Base-by-base conservation (phyloP, 305 asterid species). In the Fraxinus sp. region DNA sequence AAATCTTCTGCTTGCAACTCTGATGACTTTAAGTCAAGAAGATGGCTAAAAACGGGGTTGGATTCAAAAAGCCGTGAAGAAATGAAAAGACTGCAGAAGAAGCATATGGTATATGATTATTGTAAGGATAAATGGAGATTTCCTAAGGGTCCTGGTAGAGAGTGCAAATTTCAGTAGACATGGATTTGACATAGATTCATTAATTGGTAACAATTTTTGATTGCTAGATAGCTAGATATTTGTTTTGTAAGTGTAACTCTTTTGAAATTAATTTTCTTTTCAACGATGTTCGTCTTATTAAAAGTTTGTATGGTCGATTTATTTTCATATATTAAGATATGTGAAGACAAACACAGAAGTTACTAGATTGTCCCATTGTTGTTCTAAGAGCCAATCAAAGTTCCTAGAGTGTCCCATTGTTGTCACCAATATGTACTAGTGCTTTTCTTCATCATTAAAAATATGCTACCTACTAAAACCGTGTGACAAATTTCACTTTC, bases 71-170 rank as follows among this genome's bases (percentile, higher is more conserved):
- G 89, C 22, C 77, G 93, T 24, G 83, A 66, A 7, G 85, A 83
- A 52, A 90, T 91, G 95, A 91, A 86, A 82, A 87, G 64, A 74
- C 10, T 91, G 71, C 95, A 91, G 80, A 84, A 55, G 74, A 79
- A 87, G 7, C 89, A 88, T 84, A 91, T 88, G 95, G 91, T 91
- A 11, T 91, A 91, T 84, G 91, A 91, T 84, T 91, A 91, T 81
- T 91, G 95, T 59, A 86, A 74, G 44, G 95, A 91, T 74, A 89
- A 79, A 44, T 90, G 92, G 94, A 87, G 95, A 87, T 91, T 91
- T 64, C 94, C 91, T 13, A 87, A 84, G 77, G 94, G 94, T 0
- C 88, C 91, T 39, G 89, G 86, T 0, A 90, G 80, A 46, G 95
- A 90, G 64, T 91, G 95, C 77, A 89, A 64, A 74, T 7, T 85